Evolutionary conservation across 1,139 yeast genomes (phyloP).

Genomic region (Taphrina wiesneri): DNA sequence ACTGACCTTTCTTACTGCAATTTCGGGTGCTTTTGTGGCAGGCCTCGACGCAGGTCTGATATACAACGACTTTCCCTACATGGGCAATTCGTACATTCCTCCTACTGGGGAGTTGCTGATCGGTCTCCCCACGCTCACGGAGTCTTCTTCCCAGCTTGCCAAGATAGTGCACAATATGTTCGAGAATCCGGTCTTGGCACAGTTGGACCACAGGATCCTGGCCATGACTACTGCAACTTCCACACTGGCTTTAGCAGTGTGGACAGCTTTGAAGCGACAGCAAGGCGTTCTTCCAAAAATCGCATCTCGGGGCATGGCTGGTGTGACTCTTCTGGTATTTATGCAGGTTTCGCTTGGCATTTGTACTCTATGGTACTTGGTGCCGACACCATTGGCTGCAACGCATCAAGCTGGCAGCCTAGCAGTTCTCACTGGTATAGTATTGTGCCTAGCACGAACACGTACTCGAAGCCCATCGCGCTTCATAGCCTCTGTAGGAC

Average conservation of each 20-base stretch:
- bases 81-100: slow-evolving; percentile 76
- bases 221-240: slow-evolving; percentile 80
- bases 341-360: slow-evolving; percentile 86
- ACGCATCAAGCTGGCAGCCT: slow-evolving; percentile 97
- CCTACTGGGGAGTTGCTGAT: slow-evolving; percentile 70
- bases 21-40: slow-evolving; percentile 98
- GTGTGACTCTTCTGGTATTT: slow-evolving; percentile 58
- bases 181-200: slow-evolving; percentile 96
- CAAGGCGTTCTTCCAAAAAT: slow-evolving; percentile 56
- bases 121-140: slow-evolving; percentile 53
- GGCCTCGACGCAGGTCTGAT: slow-evolving; percentile 97
- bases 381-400: slow-evolving; percentile 91
- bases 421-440: slow-evolving; percentile 76
- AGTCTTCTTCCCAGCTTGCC: background rate
- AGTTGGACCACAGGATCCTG: slow-evolving; percentile 80
- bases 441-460: slow-evolving; percentile 42
- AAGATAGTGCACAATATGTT: slow-evolving; percentile 62
- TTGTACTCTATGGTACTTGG: slow-evolving; percentile 77
- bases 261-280: slow-evolving; percentile 57
- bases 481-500: background rate
- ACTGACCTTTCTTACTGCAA: slow-evolving; percentile 58
- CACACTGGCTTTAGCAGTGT: slow-evolving; percentile 64
- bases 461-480: background rate
- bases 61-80: slow-evolving; percentile 92
- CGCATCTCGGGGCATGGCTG: slow-evolving; percentile 60